These are phyloP conservation scores for Fragilaria crotonensis DNA, from an alignment of 108 stramenopile genomes.

Conservation along the genomic window DNA sequence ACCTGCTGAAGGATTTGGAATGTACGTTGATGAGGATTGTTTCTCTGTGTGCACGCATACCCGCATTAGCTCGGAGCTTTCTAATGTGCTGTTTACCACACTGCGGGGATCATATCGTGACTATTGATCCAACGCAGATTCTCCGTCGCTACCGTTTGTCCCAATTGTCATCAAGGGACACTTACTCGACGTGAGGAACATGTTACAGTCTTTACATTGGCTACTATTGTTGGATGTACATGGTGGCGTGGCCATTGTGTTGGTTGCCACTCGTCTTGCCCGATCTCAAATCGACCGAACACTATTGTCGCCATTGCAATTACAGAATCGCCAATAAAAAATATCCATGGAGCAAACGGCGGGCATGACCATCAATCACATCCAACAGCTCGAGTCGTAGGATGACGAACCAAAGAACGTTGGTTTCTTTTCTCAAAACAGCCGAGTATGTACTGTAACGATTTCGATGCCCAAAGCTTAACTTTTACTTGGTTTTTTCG, in stretches of 20 bases:
- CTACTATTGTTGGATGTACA: background rate
- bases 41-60: background rate
- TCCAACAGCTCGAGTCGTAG: no score
- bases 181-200: slow-evolving; percentile 7
- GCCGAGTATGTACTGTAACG: no score
- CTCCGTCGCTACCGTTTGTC: slow-evolving; percentile 5
- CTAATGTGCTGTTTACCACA: background rate
- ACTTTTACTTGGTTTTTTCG: background rate
- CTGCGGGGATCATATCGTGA: background rate
- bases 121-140: background rate
- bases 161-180: slow-evolving; percentile 19
- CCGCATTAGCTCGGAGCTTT: no score
- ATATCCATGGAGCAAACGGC: background rate
- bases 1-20: background rate
- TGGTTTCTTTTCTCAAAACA: no score
- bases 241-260: slow-evolving; percentile 31
- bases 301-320: slow-evolving; percentile 14
- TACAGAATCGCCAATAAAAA: background rate
- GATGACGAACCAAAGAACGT: no score
- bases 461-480: no score
- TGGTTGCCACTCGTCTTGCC: slow-evolving; percentile 34
- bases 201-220: slow-evolving; percentile 8
- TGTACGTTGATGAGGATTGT: background rate
- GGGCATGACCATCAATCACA: background rate
- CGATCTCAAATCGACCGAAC: slow-evolving; percentile 23